A percentile compares a stretch with the other conserved stretches of the same genome.
phyloP scores from a whole-genome alignment of 129 eudicot species.

The Helianthus tuberosus region DNA sequence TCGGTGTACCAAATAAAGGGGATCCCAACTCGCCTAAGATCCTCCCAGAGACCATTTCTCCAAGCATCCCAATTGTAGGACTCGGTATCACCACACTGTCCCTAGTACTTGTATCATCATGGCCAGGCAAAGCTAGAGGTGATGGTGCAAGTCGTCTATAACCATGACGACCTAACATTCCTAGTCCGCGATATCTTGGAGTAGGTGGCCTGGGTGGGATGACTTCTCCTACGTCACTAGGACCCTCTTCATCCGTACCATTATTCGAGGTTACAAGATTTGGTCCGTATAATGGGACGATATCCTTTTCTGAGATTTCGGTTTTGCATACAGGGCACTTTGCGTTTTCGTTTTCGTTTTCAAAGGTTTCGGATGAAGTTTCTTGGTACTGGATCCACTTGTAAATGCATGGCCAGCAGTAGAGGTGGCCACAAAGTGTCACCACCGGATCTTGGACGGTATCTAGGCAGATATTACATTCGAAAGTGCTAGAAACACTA shows the following conservation, averaged over 20 bases:
- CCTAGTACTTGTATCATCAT: background rate
- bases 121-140: slow-evolving; percentile 29
- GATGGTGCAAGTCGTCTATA: slow-evolving; percentile 31
- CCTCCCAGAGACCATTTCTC: slow-evolving; percentile 62
- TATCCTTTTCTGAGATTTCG: slow-evolving; percentile 30
- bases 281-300: slow-evolving; percentile 38
- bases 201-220: slow-evolving; percentile 30
- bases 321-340: slow-evolving; percentile 39
- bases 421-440: slow-evolving; percentile 43
- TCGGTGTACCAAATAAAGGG: slow-evolving; percentile 51
- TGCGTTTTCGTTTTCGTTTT: slow-evolving; percentile 17
- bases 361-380: slow-evolving; percentile 15
- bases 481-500: slow-evolving; percentile 18
- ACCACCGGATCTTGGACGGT: slow-evolving; percentile 36
- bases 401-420: slow-evolving; percentile 47
- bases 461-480: slow-evolving; percentile 41
- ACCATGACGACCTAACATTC: slow-evolving; percentile 19
- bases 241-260: slow-evolving; percentile 6
- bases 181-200: slow-evolving; percentile 11
- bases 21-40: slow-evolving; percentile 59
- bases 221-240: background rate
- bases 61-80: slow-evolving; percentile 55
- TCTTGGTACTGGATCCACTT: slow-evolving; percentile 31
- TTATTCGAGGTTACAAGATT: background rate
- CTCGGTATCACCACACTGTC: slow-evolving; percentile 25